Evolutionary conservation across 371 early-diverging fungal species (phyloP).

Genomic region (Choanephora cucurbitarum): DNA sequence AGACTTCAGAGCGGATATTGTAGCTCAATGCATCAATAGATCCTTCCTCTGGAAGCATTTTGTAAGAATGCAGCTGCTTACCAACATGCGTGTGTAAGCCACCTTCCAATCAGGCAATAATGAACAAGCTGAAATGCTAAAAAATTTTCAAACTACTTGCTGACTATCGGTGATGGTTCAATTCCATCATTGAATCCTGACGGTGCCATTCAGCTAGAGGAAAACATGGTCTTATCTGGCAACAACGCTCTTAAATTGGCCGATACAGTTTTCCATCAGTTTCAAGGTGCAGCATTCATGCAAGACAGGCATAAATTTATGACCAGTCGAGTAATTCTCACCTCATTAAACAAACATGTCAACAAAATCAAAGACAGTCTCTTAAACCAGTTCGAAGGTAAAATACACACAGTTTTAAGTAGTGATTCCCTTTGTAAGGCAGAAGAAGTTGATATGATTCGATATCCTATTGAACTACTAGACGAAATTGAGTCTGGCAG

Average conservation of each 20-base stretch:
- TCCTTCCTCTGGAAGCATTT: conserved; percentile 1
- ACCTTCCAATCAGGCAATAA: conserved; percentile 2
- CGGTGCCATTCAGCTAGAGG: not conserved
- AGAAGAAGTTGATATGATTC: not conserved
- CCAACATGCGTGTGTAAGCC: conserved; percentile 19
- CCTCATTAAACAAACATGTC: conserved; percentile 9
- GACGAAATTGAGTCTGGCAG: conserved; percentile 10
- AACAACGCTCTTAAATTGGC: too few species aligned
- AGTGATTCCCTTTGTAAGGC: not conserved
- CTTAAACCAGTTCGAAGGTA: not conserved
- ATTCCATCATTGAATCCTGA: not conserved
- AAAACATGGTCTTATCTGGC: not conserved
- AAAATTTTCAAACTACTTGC: conserved; percentile 9
- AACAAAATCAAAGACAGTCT: not conserved
- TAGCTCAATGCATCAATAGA: not conserved
- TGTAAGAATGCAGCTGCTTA: not conserved
- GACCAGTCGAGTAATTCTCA: not conserved
- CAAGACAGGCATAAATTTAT: not conserved
- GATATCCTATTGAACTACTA: conserved; percentile 5
- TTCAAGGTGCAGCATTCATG: too few species aligned
- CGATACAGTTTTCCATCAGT: too few species aligned
- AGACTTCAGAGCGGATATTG: conserved; percentile 12
- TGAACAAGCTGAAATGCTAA: not conserved
- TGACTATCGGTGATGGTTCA: not conserved
- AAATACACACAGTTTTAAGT: not conserved